phyloP scores from a whole-genome alignment of 805 yeast genomes.

The Hanseniaspora lachancei region DNA sequence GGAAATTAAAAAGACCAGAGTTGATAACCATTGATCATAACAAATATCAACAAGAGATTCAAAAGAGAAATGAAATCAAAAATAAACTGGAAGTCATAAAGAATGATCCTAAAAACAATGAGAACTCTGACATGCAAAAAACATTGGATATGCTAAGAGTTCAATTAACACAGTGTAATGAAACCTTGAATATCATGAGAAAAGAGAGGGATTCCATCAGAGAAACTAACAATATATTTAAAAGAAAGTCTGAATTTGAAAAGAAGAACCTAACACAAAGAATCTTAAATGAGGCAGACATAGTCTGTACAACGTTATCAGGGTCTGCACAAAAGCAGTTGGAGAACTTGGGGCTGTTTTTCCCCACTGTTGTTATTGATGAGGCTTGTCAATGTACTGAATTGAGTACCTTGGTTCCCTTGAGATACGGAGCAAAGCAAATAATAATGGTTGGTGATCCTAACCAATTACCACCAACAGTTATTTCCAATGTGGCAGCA shows the following conservation, averaged over 20 bases:
- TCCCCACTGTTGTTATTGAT: slow-evolving; percentile 74
- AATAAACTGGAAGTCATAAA: slow-evolving; percentile 26
- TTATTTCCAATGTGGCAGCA: slow-evolving; percentile 64
- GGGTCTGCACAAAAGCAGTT: slow-evolving; percentile 77
- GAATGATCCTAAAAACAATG: background rate
- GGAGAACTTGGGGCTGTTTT: slow-evolving; percentile 42
- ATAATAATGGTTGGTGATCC: slow-evolving; percentile 89
- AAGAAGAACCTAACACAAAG: slow-evolving; percentile 39
- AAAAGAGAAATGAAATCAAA: slow-evolving; percentile 45
- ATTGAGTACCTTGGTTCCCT: slow-evolving; percentile 81
- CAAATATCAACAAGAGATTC: slow-evolving; percentile 33
- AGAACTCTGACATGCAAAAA: slow-evolving; percentile 32
- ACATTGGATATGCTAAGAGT: slow-evolving; percentile 41
- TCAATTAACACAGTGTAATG: slow-evolving; percentile 29
- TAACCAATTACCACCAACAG: slow-evolving; percentile 88
- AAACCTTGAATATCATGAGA: slow-evolving; percentile 54
- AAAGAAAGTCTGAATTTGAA: slow-evolving; percentile 65
- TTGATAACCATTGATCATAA: slow-evolving; percentile 26
- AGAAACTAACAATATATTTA: slow-evolving; percentile 54
- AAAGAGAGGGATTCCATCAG: slow-evolving; percentile 64
- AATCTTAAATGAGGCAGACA: slow-evolving; percentile 10
- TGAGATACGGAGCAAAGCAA: slow-evolving; percentile 79
- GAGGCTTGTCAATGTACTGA: slow-evolving; percentile 92
- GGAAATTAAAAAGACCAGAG: slow-evolving; percentile 32
- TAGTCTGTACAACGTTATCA: slow-evolving; percentile 63